Conservation (phyloP, 306 rosid species). For the Cucurbita pepo region DNA sequence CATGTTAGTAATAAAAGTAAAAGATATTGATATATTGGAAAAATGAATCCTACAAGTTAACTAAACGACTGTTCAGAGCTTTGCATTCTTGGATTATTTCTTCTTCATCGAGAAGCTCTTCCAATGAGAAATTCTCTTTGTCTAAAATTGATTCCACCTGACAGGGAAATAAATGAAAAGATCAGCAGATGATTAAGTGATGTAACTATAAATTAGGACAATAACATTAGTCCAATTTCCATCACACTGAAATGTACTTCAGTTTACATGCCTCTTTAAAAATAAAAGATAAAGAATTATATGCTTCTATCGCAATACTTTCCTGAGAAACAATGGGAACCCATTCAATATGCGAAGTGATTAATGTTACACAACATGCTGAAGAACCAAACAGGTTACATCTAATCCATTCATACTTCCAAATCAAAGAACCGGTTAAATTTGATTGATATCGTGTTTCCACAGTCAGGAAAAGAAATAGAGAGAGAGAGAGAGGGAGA, state of each 20-base stretch:
- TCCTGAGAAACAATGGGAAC: not conserved
- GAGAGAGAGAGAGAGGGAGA: not conserved
- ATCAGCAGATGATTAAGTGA: not conserved
- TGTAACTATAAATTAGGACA: not conserved
- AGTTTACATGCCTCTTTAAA: not conserved
- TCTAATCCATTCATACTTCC: not conserved
- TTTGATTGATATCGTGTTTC: not conserved
- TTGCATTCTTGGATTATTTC: conserved; percentile 99
- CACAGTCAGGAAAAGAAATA: not conserved
- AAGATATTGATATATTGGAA: not conserved
- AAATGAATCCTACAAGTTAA: conserved; percentile 53
- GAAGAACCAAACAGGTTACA: not conserved
- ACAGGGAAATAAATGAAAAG: not conserved
- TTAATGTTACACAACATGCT: not conserved
- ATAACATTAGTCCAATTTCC: not conserved
- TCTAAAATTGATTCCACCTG: conserved; percentile 91
- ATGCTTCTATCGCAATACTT: not conserved
- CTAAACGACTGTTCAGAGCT: conserved; percentile 89
- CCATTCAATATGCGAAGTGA: not conserved
- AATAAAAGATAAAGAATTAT: not conserved
- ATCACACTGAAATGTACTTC: not conserved
- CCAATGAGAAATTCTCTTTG: conserved; percentile 84
- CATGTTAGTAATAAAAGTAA: not conserved
- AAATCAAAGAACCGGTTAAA: not conserved
- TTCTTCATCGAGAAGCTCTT: conserved; percentile 96